These are phyloP conservation scores for Raphidocelis subcapitata DNA, from an alignment of 139 green algal species.

Conservation along the genomic window DNA sequence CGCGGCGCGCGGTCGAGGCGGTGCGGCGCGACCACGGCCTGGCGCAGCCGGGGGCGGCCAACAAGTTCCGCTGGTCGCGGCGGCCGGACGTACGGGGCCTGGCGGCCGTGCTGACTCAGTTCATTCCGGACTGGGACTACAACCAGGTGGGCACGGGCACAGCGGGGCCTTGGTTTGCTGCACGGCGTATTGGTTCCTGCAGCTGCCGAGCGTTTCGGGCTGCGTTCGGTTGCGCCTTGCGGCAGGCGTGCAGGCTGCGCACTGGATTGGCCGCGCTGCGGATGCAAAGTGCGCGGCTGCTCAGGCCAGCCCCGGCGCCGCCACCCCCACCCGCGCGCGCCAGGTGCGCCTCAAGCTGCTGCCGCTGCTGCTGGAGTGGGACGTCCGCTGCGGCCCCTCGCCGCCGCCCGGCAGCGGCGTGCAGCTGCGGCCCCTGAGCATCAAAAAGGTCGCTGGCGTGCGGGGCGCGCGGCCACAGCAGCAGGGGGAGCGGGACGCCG, in stretches of 20 bases:
- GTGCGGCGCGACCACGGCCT: slow-evolving; percentile 26
- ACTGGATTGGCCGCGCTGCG: no score
- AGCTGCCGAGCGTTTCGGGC: no score
- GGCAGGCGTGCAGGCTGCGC: no score
- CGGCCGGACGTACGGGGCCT: slow-evolving; percentile 39
- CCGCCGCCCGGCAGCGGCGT: slow-evolving; percentile 4
- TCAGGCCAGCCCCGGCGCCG: no score
- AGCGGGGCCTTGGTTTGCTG: no score
- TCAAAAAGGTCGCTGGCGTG: slow-evolving; percentile 17
- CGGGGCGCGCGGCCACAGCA: background rate
- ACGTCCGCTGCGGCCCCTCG: slow-evolving; percentile 44
- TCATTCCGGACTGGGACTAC: slow-evolving; percentile 45
- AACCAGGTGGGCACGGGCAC: slow-evolving; percentile 16
- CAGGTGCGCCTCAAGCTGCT: slow-evolving; percentile 60
- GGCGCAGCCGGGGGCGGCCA: slow-evolving; percentile 2
- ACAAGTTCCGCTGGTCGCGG: slow-evolving; percentile 38
- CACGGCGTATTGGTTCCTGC: no score
- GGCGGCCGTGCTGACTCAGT: slow-evolving; percentile 28
- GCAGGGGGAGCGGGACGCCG: background rate
- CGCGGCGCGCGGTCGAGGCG: background rate
- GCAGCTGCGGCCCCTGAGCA: slow-evolving; percentile 15
- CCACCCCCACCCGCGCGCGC: no score
- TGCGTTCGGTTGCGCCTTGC: no score
- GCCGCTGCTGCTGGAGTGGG: slow-evolving; percentile 72
- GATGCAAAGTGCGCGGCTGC: no score